Evolutionary conservation across 108 stramenopile species (phyloP).

Genomic region (Asterionellopsis glacialis): DNA sequence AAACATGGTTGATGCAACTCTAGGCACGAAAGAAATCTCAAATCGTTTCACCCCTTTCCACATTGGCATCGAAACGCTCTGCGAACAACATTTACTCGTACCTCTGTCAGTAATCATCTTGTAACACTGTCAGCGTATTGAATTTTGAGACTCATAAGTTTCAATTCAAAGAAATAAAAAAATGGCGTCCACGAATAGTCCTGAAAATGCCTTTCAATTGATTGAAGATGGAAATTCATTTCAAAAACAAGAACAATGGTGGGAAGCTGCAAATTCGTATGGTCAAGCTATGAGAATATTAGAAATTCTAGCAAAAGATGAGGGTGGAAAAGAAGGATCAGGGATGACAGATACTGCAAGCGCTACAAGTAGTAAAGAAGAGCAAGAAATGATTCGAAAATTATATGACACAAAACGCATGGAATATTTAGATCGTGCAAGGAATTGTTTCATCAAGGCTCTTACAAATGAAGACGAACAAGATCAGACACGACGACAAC

Average conservation of each 20-base stretch:
- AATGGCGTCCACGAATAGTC: too few relatives aligned
- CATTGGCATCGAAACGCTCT: too few relatives aligned
- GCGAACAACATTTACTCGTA: too few relatives aligned
- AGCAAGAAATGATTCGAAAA: conserved; percentile 14
- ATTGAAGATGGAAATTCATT: conserved; percentile 20
- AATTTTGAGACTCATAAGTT: too few relatives aligned
- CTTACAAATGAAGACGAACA: conserved; percentile 19
- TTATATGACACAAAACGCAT: conserved; percentile 23
- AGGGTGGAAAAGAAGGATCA: neutral
- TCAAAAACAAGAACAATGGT: conserved; percentile 19
- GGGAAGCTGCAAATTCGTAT: conserved; percentile 24
- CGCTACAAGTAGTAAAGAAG: conserved; percentile 2
- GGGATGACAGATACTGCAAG: neutral
- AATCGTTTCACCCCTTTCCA: too few relatives aligned
- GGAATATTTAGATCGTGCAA: conserved; percentile 25
- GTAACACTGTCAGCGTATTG: too few relatives aligned
- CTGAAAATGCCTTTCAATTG: conserved; percentile 25
- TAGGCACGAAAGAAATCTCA: too few relatives aligned
- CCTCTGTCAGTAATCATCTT: too few relatives aligned
- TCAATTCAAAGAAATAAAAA: too few relatives aligned
- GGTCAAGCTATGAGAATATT: conserved; percentile 17
- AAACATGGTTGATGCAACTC: too few relatives aligned
- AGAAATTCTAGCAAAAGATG: conserved; percentile 15
- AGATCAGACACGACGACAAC: conserved; percentile 2
- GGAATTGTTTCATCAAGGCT: conserved; percentile 21